Evolutionary conservation across 441 rosid species (phyloP).

Genomic region (Aquilaria agallochum): DNA sequence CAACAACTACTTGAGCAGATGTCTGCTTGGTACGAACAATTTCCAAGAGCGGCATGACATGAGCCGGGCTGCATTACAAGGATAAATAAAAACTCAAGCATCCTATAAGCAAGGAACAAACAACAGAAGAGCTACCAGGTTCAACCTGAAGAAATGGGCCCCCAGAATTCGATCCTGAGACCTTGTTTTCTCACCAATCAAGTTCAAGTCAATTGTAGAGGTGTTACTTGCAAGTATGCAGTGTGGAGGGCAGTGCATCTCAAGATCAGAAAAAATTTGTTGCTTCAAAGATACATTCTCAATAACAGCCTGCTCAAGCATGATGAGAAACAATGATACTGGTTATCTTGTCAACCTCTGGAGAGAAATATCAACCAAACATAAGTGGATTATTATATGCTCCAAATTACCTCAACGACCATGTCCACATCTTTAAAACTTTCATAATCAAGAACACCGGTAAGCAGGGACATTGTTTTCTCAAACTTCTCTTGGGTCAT

Average conservation of each 20-base stretch:
- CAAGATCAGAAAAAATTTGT: slow-evolving; percentile 88
- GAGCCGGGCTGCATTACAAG: slow-evolving; percentile 79
- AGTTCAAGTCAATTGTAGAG: slow-evolving; percentile 89
- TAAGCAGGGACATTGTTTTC: slow-evolving; percentile 73
- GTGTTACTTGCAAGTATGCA: slow-evolving; percentile 94
- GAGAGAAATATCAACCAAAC: background rate
- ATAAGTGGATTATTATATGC: slow-evolving; percentile 3
- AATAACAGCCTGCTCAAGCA: slow-evolving; percentile 78
- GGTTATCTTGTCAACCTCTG: background rate
- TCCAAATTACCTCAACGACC: slow-evolving; percentile 84
- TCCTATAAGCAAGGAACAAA: slow-evolving; percentile 7
- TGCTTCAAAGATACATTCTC: slow-evolving; percentile 91
- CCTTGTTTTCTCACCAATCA: slow-evolving; percentile 73
- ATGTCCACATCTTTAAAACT: slow-evolving; percentile 89
- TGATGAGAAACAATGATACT: slow-evolving; percentile 7
- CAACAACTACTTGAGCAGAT: slow-evolving; percentile 85
- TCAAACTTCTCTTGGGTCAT: slow-evolving; percentile 87
- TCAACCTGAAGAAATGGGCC: slow-evolving; percentile 97
- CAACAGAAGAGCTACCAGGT: slow-evolving; percentile 4
- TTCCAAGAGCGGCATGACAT: slow-evolving; percentile 95
- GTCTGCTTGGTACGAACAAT: slow-evolving; percentile 89
- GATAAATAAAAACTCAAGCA: slow-evolving; percentile 13
- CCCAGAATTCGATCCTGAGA: slow-evolving; percentile 85
- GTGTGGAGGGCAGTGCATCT: slow-evolving; percentile 79
- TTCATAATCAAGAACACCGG: slow-evolving; percentile 79